Evolutionary conservation across 352 stramenopile species (phyloP).

Genomic region (Stephanocyclus meneghinianus): DNA sequence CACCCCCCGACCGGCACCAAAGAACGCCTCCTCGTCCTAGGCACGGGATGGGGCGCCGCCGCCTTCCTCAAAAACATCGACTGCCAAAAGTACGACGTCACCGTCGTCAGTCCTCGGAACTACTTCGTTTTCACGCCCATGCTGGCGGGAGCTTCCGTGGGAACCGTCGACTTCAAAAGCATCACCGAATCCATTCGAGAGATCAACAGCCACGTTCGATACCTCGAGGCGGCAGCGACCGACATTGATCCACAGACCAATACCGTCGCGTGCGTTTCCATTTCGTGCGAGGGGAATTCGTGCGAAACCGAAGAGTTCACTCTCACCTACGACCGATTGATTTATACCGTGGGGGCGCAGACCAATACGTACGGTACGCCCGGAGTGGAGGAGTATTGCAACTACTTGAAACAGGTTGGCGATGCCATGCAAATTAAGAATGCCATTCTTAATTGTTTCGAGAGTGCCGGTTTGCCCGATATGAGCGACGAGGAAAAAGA

Average conservation of each 20-base stretch:
- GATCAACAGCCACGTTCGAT: slow-evolving; percentile 82
- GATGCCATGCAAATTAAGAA: slow-evolving; percentile 81
- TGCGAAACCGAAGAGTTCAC: slow-evolving; percentile 84
- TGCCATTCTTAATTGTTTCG: slow-evolving; percentile 87
- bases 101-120: slow-evolving; percentile 83
- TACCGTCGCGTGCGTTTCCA: slow-evolving; percentile 81
- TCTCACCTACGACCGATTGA: slow-evolving; percentile 83
- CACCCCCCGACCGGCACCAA: slow-evolving; percentile 23
- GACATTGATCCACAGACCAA: slow-evolving; percentile 77
- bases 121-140: slow-evolving; percentile 89
- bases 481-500: slow-evolving; percentile 76
- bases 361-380: slow-evolving; percentile 86
- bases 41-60: slow-evolving; percentile 84
- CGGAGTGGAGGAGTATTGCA: slow-evolving; percentile 85
- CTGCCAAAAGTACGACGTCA: slow-evolving; percentile 81
- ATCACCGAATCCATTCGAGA: slow-evolving; percentile 86
- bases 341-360: slow-evolving; percentile 84
- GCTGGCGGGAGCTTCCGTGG: slow-evolving; percentile 84
- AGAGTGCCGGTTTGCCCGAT: slow-evolving; percentile 83
- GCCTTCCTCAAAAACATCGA: slow-evolving; percentile 85
- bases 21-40: slow-evolving; percentile 84
- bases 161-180: slow-evolving; percentile 84
- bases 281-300: slow-evolving; percentile 84
- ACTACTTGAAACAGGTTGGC: slow-evolving; percentile 85
- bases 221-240: slow-evolving; percentile 83